Conservation (phyloP, 441 rosid species). For the Pelargonium myrrhifolium region DNA sequence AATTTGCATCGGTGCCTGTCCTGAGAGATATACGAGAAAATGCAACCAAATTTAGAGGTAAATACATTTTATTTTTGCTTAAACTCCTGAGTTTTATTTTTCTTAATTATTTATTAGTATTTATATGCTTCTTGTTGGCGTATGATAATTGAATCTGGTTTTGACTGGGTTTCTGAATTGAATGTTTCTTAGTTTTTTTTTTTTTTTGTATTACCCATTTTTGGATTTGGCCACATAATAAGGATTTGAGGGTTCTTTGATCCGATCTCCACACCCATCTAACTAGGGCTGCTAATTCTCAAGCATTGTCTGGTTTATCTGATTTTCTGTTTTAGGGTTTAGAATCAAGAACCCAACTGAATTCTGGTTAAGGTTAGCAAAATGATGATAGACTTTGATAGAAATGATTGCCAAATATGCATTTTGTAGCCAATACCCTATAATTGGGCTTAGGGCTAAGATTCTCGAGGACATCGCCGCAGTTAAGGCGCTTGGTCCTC, state of each 20-base stretch:
- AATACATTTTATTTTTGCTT: background rate
- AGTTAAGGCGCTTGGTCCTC: no score
- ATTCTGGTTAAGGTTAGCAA: background rate
- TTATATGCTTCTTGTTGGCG: background rate
- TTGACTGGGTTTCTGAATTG: background rate
- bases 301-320: background rate
- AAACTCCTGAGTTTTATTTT: background rate
- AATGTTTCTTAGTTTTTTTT: background rate
- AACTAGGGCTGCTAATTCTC: background rate
- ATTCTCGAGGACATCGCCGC: background rate
- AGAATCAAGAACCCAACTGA: background rate
- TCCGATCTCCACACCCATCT: background rate
- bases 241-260: no score
- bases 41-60: conserved; percentile 3
- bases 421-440: background rate
- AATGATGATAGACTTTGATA: background rate
- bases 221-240: no score
- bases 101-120: background rate
- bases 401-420: background rate
- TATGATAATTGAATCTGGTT: background rate
- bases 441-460: background rate
- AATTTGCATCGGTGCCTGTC: background rate
- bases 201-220: no score
- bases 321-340: background rate
- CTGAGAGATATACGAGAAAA: conserved; percentile 6